Evolutionary conservation across 208 protist species (phyloP).

Genomic region (Leishmania turanica): DNA sequence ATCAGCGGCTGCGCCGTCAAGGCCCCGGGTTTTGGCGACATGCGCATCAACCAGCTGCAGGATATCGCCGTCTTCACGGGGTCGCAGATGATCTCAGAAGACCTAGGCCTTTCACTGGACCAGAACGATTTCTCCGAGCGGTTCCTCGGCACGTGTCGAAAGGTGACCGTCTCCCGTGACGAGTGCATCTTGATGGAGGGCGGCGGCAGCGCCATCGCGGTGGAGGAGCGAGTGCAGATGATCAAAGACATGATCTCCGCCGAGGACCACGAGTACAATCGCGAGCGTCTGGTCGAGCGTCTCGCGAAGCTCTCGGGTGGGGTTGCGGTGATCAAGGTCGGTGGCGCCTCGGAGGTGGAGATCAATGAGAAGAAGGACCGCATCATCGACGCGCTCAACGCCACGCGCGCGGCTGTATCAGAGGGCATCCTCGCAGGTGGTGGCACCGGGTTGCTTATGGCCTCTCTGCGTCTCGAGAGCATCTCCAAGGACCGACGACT

Average conservation of each 20-base stretch:
- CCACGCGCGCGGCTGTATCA: slow-evolving; percentile 98
- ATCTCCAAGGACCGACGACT: slow-evolving; percentile 79
- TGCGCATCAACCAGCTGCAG: slow-evolving; percentile 98
- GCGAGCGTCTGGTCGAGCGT: slow-evolving; percentile 97
- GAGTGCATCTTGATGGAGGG: slow-evolving; percentile 99
- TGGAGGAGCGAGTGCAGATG: slow-evolving; percentile 96
- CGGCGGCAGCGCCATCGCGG: slow-evolving; percentile 92
- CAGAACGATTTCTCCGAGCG: slow-evolving; percentile 88
- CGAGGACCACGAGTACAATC: slow-evolving; percentile 97
- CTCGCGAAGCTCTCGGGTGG: slow-evolving; percentile 85
- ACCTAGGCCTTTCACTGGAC: slow-evolving; percentile 94
- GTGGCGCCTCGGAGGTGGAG: slow-evolving; percentile 98
- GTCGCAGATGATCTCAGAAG: slow-evolving; percentile 95
- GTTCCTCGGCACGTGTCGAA: slow-evolving; percentile 84
- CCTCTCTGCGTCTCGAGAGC: slow-evolving; percentile 80
- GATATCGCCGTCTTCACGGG: slow-evolving; percentile 99
- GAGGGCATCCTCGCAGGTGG: slow-evolving; percentile 99
- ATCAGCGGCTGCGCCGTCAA: slow-evolving; percentile 94
- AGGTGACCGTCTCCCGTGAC: slow-evolving; percentile 96
- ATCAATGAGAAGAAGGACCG: slow-evolving; percentile 99
- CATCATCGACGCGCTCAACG: slow-evolving; percentile 99
- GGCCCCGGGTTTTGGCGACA: slow-evolving; percentile 99
- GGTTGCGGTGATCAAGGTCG: slow-evolving; percentile 97
- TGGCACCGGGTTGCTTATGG: slow-evolving; percentile 97
- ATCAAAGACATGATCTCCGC: slow-evolving; percentile 95